Evolutionary conservation across 2,329 filamentous ascomycete genomes (phyloP).

Genomic region (Xylariaceae sp.): DNA sequence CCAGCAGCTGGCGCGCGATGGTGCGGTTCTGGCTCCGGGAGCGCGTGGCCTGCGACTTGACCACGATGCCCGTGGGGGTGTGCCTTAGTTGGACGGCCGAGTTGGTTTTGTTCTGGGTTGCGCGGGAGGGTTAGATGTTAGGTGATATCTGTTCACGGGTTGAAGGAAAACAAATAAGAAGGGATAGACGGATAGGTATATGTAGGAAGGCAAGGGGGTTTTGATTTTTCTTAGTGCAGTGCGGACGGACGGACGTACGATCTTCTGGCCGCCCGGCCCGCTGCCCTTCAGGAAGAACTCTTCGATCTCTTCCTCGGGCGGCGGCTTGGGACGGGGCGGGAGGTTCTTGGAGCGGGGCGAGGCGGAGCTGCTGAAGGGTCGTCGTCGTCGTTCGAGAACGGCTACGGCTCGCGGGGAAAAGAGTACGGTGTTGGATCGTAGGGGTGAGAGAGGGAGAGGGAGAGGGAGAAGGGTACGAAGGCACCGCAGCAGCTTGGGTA

Average conservation of each 20-base stretch:
- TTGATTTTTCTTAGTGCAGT: no score
- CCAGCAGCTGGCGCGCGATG: constrained; percentile 77
- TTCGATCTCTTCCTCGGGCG: constrained; percentile 77
- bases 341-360: constrained; percentile 48
- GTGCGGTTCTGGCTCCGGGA: constrained; percentile 86
- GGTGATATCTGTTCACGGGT: no score
- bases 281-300: constrained; percentile 88
- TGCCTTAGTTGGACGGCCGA: constrained; percentile 94
- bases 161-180: no score
- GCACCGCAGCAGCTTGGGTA: constrained; percentile 10
- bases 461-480: constrained; percentile 4
- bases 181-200: no score
- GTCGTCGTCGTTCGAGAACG: constrained; percentile 1
- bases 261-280: constrained; percentile 94
- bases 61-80: constrained; percentile 83
- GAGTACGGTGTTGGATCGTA: neutral
- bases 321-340: constrained; percentile 72
- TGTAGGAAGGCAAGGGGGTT: no score
- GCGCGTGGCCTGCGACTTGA: constrained; percentile 92
- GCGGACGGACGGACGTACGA: no score
- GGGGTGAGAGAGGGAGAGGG: neutral
- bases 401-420: neutral
- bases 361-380: constrained; percentile 39
- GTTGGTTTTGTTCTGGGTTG: constrained; percentile 87
- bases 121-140: neutral